A percentile compares a stretch with the other conserved stretches of the same genome.
Evolutionary conservation across 2,329 filamentous ascomycete species (phyloP).

Genomic region (Dactylellina sp.): DNA sequence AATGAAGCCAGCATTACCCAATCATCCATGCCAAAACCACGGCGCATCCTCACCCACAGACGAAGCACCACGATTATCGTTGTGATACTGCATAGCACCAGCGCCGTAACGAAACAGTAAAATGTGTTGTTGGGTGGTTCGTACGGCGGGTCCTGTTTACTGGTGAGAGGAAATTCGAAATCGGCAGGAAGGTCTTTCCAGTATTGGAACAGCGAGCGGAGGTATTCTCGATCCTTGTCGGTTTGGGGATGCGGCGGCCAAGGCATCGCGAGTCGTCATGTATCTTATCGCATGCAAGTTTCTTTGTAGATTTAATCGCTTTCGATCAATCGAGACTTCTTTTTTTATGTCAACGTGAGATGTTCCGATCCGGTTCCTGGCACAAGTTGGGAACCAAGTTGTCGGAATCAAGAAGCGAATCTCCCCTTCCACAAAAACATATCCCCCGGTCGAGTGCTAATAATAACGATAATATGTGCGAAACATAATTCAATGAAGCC

Average conservation of each 20-base stretch:
- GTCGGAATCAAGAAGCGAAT: slow-evolving; percentile 32
- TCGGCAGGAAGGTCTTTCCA: slow-evolving; percentile 28
- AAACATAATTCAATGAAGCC: slow-evolving; percentile 3
- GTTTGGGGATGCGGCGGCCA: slow-evolving; percentile 43
- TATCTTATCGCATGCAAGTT: not conserved
- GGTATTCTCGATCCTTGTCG: slow-evolving; percentile 42
- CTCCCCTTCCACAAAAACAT: slow-evolving; percentile 3
- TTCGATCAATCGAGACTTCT: slow-evolving; percentile 3
- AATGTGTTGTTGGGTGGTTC: slow-evolving; percentile 28
- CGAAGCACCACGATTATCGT: slow-evolving; percentile 24
- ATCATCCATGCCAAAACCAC: slow-evolving; percentile 40
- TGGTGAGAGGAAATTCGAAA: slow-evolving; percentile 38
- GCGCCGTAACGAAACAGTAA: slow-evolving; percentile 35
- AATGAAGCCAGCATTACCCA: slow-evolving; percentile 49
- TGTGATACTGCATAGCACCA: slow-evolving; percentile 22
- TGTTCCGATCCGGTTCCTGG: not conserved
- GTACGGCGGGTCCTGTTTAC: slow-evolving; percentile 34
- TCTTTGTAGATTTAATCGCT: no score
- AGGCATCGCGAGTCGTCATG: slow-evolving; percentile 13
- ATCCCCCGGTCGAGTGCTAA: not conserved
- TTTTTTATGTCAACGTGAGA: slow-evolving; percentile 5
- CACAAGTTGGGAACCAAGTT: slow-evolving; percentile 13
- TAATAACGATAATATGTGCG: slow-evolving; percentile 2
- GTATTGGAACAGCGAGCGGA: slow-evolving; percentile 23
- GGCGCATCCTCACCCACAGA: slow-evolving; percentile 27